A percentile compares a stretch with the other conserved stretches of the same genome.
Conservation (phyloP, 345 rosid genomes). For the Salix dunnii region DNA sequence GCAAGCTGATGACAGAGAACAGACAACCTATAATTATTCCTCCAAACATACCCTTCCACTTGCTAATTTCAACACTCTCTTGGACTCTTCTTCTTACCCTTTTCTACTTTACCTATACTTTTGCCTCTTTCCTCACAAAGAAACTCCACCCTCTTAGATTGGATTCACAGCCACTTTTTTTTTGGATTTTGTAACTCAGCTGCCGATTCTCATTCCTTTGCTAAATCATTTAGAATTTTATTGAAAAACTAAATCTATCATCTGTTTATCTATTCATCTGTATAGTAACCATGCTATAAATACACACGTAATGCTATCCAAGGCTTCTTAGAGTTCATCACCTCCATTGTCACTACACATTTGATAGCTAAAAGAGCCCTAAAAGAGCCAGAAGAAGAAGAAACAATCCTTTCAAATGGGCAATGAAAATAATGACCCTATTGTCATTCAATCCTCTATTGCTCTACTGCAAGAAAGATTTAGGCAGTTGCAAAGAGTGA, state of each 20-base stretch:
- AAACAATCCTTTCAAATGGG: constrained; percentile 39
- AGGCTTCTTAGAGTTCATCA: background rate
- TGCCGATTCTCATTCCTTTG: constrained; percentile 37
- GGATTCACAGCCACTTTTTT: constrained; percentile 47
- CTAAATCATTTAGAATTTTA: background rate
- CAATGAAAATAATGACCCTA: constrained; percentile 38
- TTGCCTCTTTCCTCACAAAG: constrained; percentile 25
- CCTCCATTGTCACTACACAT: background rate
- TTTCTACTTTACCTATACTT: constrained; percentile 22
- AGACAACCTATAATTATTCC: constrained; percentile 47
- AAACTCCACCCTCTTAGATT: constrained; percentile 32
- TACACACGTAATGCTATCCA: background rate
- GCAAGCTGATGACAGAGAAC: no score
- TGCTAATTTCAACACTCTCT: constrained; percentile 56
- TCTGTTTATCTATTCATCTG: background rate
- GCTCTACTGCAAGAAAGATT: constrained; percentile 76
- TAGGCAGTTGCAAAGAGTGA: constrained; percentile 52
- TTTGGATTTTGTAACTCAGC: constrained; percentile 53
- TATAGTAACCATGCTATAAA: background rate
- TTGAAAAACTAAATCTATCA: background rate
- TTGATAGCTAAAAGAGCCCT: background rate
- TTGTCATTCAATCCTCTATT: constrained; percentile 56
- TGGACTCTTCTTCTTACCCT: constrained; percentile 44
- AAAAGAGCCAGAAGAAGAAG: constrained; percentile 9
- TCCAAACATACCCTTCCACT: constrained; percentile 82